These are phyloP conservation scores for Phytophthora melonis DNA, from an alignment of 352 stramenopile genomes.

Conservation along the genomic window DNA sequence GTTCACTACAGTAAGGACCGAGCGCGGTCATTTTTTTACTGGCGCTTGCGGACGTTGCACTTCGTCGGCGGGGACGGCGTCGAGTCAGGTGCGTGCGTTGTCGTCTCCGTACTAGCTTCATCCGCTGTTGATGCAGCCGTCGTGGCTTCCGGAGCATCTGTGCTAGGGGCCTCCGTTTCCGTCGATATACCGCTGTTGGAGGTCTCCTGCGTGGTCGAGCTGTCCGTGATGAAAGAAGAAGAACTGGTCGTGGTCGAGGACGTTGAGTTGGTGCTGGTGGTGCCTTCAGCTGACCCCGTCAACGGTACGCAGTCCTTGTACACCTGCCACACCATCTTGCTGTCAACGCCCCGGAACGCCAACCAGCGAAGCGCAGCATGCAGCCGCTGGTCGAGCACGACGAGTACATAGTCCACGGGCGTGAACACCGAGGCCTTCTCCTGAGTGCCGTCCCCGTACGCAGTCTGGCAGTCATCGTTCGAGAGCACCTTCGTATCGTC, in stretches of 20 bases:
- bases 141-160: constrained; percentile 11
- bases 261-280: constrained; percentile 33
- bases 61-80: constrained; percentile 30
- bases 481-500: constrained; percentile 33
- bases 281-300: constrained; percentile 20
- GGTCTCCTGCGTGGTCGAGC: constrained; percentile 1
- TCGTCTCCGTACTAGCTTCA: constrained; percentile 12
- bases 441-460: constrained; percentile 30
- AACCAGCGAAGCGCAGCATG: constrained; percentile 46
- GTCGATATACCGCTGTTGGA: constrained; percentile 18
- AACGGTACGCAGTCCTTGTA: constrained; percentile 43
- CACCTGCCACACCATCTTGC: constrained; percentile 38
- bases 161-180: constrained; percentile 11
- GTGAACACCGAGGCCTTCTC: constrained; percentile 36
- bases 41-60: constrained; percentile 22
- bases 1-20: neutral
- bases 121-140: neutral
- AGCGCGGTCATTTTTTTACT: constrained; percentile 2
- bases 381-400: constrained; percentile 30
- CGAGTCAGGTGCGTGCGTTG: constrained; percentile 14
- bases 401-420: constrained; percentile 44
- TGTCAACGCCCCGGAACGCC: constrained; percentile 34
- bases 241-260: constrained; percentile 8
- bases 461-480: constrained; percentile 40
- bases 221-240: constrained; percentile 4